Percentiles rank a stretch among this genome's conserved stretches.
Evolutionary conservation across 495 filamentous ascomycete genomes (phyloP).

Genomic region (Xylona heveae): DNA sequence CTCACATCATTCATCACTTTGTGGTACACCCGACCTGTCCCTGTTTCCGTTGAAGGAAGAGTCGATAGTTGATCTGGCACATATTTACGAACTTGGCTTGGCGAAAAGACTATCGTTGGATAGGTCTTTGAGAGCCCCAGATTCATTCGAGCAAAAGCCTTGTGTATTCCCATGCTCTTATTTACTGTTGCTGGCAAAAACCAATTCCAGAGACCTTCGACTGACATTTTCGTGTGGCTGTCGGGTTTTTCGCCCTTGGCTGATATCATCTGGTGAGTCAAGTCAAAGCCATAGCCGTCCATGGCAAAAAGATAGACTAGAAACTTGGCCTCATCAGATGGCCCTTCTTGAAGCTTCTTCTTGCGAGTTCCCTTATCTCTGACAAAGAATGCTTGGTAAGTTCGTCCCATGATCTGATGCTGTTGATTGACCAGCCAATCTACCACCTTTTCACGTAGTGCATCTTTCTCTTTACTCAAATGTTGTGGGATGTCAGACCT

Average conservation of each 20-base stretch:
- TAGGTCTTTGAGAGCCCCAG: conserved; percentile 21
- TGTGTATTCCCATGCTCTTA: conserved; percentile 21
- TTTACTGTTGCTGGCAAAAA: conserved; percentile 24
- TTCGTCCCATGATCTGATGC: conserved; percentile 20
- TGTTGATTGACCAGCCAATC: conserved; percentile 16
- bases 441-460: conserved; percentile 16
- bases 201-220: conserved; percentile 27
- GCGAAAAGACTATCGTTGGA: conserved; percentile 24
- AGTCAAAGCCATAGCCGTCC: conserved; percentile 22
- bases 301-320: conserved; percentile 32
- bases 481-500: background rate
- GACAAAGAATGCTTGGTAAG: conserved; percentile 24
- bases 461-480: background rate
- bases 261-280: background rate
- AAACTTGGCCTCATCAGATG: conserved; percentile 10
- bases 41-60: conserved; percentile 1
- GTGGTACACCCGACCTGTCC: background rate
- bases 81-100: conserved; percentile 19
- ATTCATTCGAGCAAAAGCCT: conserved; percentile 26
- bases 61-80: background rate
- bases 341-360: conserved; percentile 10
- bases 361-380: conserved; percentile 15
- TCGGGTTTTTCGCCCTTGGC: conserved; percentile 7
- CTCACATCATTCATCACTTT: conserved; percentile 55
- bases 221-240: conserved; percentile 17